Conservation (phyloP, 2,329 filamentous ascomycete genomes). For the Diaporthe aspalathi region DNA sequence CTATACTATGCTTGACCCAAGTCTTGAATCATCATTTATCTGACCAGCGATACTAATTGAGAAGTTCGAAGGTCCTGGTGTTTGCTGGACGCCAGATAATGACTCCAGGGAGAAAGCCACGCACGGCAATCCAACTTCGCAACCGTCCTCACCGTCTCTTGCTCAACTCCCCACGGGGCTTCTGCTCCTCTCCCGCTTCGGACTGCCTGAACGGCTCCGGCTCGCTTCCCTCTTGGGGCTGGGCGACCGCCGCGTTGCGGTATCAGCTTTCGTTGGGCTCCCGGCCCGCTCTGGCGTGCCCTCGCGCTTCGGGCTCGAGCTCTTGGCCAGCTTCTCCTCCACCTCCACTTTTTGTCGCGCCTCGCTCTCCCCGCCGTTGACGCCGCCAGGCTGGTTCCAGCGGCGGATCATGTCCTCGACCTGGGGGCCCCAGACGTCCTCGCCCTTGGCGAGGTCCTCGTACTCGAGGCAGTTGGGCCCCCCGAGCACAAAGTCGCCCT, state of each 20-base stretch:
- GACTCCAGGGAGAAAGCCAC: neutral
- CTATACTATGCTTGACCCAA: neutral
- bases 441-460: conserved; percentile 78
- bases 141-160: neutral
- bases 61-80: neutral
- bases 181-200: conserved; percentile 15
- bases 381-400: conserved; percentile 44
- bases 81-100: neutral
- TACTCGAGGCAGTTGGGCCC: conserved; percentile 81
- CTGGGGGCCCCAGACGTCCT: conserved; percentile 85
- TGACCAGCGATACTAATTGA: neutral
- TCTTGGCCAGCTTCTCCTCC: conserved; percentile 34
- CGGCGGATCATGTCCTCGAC: conserved; percentile 66
- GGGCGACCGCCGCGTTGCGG: neutral
- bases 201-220: neutral
- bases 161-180: neutral
- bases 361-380: conserved; percentile 40
- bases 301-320: conserved; percentile 22
- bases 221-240: conserved; percentile 14
- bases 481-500: conserved; percentile 82
- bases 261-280: neutral
- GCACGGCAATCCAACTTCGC: neutral
- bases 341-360: conserved; percentile 37
- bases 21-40: neutral
- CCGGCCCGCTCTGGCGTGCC: conserved; percentile 16